These are phyloP conservation scores for Maudiozyma serrabonitensis DNA, from an alignment of 805 yeast species.

Conservation along the genomic window DNA sequence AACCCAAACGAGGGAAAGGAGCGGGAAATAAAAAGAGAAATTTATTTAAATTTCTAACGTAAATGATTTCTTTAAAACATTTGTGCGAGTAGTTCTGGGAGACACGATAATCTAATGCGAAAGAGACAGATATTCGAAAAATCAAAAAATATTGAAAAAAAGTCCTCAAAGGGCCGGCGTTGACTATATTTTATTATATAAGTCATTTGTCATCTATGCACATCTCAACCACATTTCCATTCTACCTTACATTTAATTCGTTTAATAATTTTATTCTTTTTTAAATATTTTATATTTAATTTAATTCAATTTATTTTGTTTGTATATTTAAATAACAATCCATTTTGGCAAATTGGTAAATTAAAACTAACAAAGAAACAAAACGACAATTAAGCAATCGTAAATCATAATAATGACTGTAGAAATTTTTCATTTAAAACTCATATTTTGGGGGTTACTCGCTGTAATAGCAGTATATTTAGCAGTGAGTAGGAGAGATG, in stretches of 20 bases:
- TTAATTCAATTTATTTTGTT: too few relatives aligned
- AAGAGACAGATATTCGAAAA: not conserved
- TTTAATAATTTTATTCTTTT: too few relatives aligned
- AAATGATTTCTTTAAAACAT: too few relatives aligned
- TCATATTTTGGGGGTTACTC: not conserved
- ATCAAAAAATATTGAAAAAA: not conserved
- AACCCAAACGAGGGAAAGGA: too few relatives aligned
- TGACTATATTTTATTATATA: not conserved
- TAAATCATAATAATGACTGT: not conserved
- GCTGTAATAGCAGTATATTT: not conserved
- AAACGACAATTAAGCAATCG: not conserved
- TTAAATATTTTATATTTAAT: too few relatives aligned
- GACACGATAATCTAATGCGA: too few relatives aligned
- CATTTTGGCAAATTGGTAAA: not conserved
- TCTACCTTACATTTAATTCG: too few relatives aligned
- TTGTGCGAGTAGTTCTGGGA: too few relatives aligned
- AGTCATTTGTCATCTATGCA: not conserved
- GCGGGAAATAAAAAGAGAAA: too few relatives aligned
- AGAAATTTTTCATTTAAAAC: not conserved
- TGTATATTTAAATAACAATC: too few relatives aligned
- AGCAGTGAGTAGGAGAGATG: not conserved
- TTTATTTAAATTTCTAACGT: too few relatives aligned
- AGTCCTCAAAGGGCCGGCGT: not conserved
- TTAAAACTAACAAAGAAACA: not conserved
- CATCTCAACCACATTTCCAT: too few relatives aligned